Evolutionary conservation across 2,329 filamentous ascomycete species (phyloP).

Genomic region (Xylariales sp.): DNA sequence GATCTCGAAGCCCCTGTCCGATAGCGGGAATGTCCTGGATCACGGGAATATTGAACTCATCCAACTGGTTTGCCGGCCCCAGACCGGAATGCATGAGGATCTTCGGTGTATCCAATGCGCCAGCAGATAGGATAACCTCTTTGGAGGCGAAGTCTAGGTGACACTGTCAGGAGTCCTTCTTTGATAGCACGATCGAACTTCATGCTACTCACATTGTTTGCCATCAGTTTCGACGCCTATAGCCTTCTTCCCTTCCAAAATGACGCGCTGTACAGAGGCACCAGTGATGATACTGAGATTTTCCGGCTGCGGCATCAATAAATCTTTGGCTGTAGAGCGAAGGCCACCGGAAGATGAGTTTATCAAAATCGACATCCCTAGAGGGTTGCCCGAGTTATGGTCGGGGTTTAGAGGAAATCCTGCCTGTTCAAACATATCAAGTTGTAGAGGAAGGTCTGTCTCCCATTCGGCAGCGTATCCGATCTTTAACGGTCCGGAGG

Average conservation of each 20-base stretch:
- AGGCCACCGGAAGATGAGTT: constrained; percentile 44
- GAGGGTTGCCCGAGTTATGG: constrained; percentile 53
- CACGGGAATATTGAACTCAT: constrained; percentile 29
- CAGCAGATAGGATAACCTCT: constrained; percentile 40
- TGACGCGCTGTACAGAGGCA: constrained; percentile 40
- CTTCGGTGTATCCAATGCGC: constrained; percentile 35
- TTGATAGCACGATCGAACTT: too few relatives aligned
- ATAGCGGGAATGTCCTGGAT: constrained; percentile 30
- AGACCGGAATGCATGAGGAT: constrained; percentile 43
- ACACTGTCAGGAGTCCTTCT: too few relatives aligned
- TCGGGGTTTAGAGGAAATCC: constrained; percentile 48
- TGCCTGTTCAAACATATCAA: constrained; percentile 43
- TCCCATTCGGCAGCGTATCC: constrained; percentile 46
- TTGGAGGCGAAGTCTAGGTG: constrained; percentile 28
- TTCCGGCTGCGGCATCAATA: constrained; percentile 36
- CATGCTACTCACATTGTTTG: constrained; percentile 33
- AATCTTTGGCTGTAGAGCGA: constrained; percentile 46
- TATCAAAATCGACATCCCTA: constrained; percentile 48
- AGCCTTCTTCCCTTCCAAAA: constrained; percentile 40
- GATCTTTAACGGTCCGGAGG: constrained; percentile 40
- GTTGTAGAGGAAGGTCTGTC: constrained; percentile 37
- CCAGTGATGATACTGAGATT: constrained; percentile 51
- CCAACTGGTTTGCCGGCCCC: constrained; percentile 30
- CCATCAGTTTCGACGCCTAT: constrained; percentile 40
- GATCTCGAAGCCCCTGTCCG: constrained; percentile 36